Percentiles rank a stretch among this genome's conserved stretches.
phyloP scores from a whole-genome alignment of 2,329 filamentous ascomycete genomes.

The Colletotrichum magnum region DNA sequence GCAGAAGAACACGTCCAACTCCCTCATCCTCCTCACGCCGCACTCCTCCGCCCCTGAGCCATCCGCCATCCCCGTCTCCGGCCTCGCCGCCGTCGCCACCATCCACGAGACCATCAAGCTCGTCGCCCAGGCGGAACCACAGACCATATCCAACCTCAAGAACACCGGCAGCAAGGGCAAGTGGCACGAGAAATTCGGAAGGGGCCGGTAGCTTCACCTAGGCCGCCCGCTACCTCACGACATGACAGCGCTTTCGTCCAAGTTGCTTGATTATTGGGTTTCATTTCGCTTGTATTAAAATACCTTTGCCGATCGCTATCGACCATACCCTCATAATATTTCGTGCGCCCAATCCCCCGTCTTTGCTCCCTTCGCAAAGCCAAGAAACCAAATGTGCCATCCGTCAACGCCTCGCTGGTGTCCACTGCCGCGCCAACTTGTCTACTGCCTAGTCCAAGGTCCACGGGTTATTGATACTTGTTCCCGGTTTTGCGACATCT shows the following conservation, averaged over 20 bases:
- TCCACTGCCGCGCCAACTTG: too few relatives aligned
- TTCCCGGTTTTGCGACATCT: too few relatives aligned
- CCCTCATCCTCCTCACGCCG: conserved; percentile 69
- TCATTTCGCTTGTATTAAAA: too few relatives aligned
- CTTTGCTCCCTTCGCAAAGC: too few relatives aligned
- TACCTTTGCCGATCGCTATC: too few relatives aligned
- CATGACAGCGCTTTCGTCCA: background rate
- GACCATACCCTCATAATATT: too few relatives aligned
- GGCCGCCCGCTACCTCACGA: background rate
- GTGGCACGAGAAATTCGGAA: conserved; percentile 73
- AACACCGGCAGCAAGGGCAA: conserved; percentile 60
- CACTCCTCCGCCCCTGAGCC: conserved; percentile 38
- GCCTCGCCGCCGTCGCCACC: conserved; percentile 66
- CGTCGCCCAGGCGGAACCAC: conserved; percentile 54
- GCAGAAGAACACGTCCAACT: conserved; percentile 78
- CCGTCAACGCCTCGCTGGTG: too few relatives aligned
- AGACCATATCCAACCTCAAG: conserved; percentile 45
- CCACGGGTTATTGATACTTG: too few relatives aligned
- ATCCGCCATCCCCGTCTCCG: conserved; percentile 43
- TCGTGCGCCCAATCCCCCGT: too few relatives aligned
- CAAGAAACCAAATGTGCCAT: too few relatives aligned
- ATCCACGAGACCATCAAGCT: conserved; percentile 76
- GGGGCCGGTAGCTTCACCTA: conserved; percentile 52
- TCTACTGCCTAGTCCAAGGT: too few relatives aligned
- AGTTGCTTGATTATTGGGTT: background rate